Percentiles rank a stretch among this genome's conserved stretches.
These are phyloP conservation scores for Thielaviopsis cerberus DNA, from an alignment of 2,329 filamentous ascomycete genomes.

Conservation along the genomic window DNA sequence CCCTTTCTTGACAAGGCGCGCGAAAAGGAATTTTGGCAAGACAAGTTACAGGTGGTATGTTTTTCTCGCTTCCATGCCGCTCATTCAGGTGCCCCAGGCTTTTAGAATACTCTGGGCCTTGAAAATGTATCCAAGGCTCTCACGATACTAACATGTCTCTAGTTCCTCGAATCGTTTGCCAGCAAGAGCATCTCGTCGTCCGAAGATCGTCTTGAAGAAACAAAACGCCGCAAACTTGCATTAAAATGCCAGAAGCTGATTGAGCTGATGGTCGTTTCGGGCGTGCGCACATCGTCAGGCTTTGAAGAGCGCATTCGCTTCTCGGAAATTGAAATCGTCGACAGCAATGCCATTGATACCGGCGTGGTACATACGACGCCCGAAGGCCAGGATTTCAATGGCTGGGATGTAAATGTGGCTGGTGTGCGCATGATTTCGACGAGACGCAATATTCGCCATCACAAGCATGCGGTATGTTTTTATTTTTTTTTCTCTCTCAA, in stretches of 20 bases:
- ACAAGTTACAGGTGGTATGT: constrained; percentile 82
- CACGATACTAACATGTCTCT: neutral
- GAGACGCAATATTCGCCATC: constrained; percentile 73
- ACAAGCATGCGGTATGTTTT: constrained; percentile 64
- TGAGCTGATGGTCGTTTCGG: constrained; percentile 98
- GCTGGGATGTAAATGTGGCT: constrained; percentile 92
- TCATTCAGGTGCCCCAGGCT: no score
- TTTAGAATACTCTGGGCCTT: no score
- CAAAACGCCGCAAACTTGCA: constrained; percentile 81
- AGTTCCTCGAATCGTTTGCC: constrained; percentile 95
- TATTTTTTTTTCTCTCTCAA: neutral
- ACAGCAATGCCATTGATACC: constrained; percentile 78
- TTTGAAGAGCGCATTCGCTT: constrained; percentile 97
- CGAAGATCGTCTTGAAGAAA: constrained; percentile 88
- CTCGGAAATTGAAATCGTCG: constrained; percentile 89
- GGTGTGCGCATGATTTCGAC: constrained; percentile 64
- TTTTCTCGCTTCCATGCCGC: neutral
- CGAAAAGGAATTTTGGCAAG: constrained; percentile 99
- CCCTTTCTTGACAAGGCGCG: constrained; percentile 90
- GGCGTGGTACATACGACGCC: constrained; percentile 74
- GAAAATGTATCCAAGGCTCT: neutral
- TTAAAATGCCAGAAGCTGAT: constrained; percentile 88
- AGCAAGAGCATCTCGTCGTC: constrained; percentile 94
- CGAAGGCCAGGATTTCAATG: constrained; percentile 80
- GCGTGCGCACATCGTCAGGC: constrained; percentile 82